Evolutionary conservation across 2,329 filamentous ascomycete genomes (phyloP), one percentile per base, ranked within the genome.

Genomic region (Alternaria arbusti): DNA sequence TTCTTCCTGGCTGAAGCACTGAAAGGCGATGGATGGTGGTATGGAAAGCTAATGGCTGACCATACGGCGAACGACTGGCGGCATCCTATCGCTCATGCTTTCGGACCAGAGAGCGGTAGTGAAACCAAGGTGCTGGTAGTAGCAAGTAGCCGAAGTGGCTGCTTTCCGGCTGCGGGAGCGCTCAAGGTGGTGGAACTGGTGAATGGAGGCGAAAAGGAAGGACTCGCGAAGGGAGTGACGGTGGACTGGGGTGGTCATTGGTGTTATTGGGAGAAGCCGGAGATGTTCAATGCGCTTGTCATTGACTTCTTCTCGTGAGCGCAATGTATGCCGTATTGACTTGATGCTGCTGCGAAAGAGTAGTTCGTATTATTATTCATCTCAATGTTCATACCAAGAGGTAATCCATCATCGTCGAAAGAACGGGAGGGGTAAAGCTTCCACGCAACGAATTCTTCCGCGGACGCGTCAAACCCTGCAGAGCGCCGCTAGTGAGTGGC

Each of bases 191-290:
- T 73, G 1, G 61, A 69, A 5, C 32, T 74, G 49, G 67, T 70
- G 3, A 73, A 73, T 30, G 68, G 65, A 23, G 65, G 54, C 6
- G 50, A 17, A 1, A 50, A 60, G 12, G 49, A 54, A 1, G 67
- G 62, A 26, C 47, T 59, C 17, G 71, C 72, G 1, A 65, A 56
- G 47, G 72, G 72, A 11, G 62, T 73, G 1, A 58, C 49, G 3
- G 61, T 74, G 4, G 64, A 69, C 22, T 74, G 70, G 72, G 73
- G 74, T n/a, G 74, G 74, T 5, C 74, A 77, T 56, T 77, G 74
- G 74, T 74, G 72, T 47, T 77, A 74, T 46, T 77, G 73, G 72
- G 74, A 77, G 61, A 58, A 72, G 25, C 68, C 74, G 1, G 72
- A 71, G 20, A 58, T 30, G 50, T 77, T 77, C 40, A 72, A 74